Percentiles rank a stretch among this genome's conserved stretches.
phyloP scores from a whole-genome alignment of 176 grass and related monocot genomes.

The Pontederia crassipes region DNA sequence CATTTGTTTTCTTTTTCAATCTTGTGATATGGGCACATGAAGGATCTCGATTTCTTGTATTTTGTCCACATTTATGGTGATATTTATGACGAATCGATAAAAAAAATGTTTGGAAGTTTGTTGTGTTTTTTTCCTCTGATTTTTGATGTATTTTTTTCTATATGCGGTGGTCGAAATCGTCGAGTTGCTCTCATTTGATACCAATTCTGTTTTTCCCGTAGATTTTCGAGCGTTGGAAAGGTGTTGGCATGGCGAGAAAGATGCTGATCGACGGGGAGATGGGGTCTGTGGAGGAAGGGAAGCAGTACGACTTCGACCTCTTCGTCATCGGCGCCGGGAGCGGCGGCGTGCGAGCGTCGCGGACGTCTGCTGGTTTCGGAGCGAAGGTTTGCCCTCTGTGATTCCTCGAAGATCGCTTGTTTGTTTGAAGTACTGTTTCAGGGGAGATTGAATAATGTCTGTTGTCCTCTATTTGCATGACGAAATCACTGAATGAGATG shows the following conservation, averaged over 20 bases:
- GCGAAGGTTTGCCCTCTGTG: conserved; percentile 48
- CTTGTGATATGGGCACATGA: too few relatives aligned
- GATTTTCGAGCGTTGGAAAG: conserved; percentile 20
- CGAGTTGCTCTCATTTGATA: too few relatives aligned
- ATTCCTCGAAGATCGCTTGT: not conserved
- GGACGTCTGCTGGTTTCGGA: conserved; percentile 62
- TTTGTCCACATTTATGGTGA: too few relatives aligned
- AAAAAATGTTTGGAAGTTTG: too few relatives aligned
- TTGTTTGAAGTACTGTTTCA: not conserved
- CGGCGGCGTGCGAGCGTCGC: conserved; percentile 82
- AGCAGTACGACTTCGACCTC: conserved; percentile 62
- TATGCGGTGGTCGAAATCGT: too few relatives aligned
- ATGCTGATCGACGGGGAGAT: conserved; percentile 64
- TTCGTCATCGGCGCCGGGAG: conserved; percentile 96
- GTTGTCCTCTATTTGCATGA: not conserved
- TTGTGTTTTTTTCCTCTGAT: too few relatives aligned
- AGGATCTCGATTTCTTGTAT: too few relatives aligned
- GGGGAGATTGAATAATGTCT: not conserved
- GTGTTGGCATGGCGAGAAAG: conserved; percentile 81
- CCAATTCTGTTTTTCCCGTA: too few relatives aligned
- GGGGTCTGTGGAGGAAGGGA: conserved; percentile 3
- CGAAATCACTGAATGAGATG: too few relatives aligned
- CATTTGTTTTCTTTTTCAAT: too few relatives aligned
- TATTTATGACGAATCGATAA: too few relatives aligned
- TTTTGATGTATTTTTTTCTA: too few relatives aligned